Percentiles rank a stretch among this genome's conserved stretches.
Conservation (phyloP, 345 rosid species). For the Eucalyptus leucophloia region DNA sequence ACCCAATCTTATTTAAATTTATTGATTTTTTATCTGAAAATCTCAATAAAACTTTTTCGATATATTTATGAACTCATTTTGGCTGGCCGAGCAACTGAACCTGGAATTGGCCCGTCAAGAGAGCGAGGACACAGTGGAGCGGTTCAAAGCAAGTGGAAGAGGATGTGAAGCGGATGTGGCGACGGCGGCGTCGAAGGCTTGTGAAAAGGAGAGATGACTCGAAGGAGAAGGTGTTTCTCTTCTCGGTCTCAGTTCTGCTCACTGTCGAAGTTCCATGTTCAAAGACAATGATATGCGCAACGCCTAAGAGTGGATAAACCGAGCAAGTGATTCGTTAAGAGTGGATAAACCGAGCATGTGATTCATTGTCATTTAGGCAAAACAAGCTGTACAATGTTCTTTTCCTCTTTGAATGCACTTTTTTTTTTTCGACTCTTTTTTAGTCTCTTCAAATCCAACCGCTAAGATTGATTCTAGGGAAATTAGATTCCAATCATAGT, state of each 20-base stretch:
- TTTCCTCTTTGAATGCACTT: background rate
- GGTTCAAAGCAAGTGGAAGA: background rate
- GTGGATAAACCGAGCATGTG: background rate
- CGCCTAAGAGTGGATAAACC: background rate
- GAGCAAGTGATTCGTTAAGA: background rate
- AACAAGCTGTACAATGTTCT: background rate
- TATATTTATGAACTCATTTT: background rate
- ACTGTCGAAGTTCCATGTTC: background rate
- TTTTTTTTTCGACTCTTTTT: background rate
- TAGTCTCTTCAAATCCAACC: background rate
- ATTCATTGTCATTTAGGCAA: background rate
- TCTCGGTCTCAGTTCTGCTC: background rate
- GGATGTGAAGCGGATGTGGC: background rate
- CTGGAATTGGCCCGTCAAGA: background rate
- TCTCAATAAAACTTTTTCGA: background rate
- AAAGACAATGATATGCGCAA: background rate
- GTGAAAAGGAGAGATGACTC: constrained; percentile 17
- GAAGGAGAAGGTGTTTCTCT: constrained; percentile 11
- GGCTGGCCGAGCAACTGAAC: constrained; percentile 52
- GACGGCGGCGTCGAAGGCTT: background rate
- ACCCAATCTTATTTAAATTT: background rate
- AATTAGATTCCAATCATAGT: background rate
- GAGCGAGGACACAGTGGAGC: background rate
- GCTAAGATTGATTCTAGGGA: background rate
- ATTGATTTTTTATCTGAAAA: background rate